Evolutionary conservation across 495 filamentous ascomycete species (phyloP).

Genomic region (Clavariopsis aquatica): DNA sequence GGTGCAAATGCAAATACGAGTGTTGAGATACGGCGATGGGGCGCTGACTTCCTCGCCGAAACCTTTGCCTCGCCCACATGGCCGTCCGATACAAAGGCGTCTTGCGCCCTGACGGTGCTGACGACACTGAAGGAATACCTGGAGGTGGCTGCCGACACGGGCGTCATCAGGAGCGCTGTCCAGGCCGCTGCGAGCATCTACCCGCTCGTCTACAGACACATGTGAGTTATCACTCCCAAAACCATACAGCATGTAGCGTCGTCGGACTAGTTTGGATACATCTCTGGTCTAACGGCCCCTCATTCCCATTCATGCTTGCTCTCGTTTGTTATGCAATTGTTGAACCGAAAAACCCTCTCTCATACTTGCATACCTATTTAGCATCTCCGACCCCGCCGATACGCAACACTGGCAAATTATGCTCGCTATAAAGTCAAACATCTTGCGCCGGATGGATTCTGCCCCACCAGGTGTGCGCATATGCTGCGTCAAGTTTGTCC

Average conservation of each 20-base stretch:
- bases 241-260: background rate
- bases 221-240: constrained; percentile 53
- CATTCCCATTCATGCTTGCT: background rate
- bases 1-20: constrained; percentile 59
- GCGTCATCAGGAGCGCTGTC: constrained; percentile 77
- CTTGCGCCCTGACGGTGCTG: constrained; percentile 68
- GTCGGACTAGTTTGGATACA: background rate
- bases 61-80: constrained; percentile 87
- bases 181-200: constrained; percentile 88
- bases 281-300: background rate
- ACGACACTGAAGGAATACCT: constrained; percentile 73
- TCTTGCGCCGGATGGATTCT: constrained; percentile 84
- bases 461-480: constrained; percentile 75
- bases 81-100: constrained; percentile 70
- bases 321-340: background rate
- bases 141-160: constrained; percentile 65
- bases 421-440: constrained; percentile 82
- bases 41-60: constrained; percentile 92
- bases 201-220: constrained; percentile 84
- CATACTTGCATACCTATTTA: constrained; percentile 45
- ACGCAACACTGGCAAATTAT: constrained; percentile 82
- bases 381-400: constrained; percentile 80
- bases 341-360: constrained; percentile 23
- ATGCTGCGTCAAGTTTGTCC: constrained; percentile 95
- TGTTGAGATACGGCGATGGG: constrained; percentile 90